Percentiles rank a stretch among this genome's conserved stretches.
phyloP scores from a whole-genome alignment of 306 rosid genomes.

The Fragaria vesca region DNA sequence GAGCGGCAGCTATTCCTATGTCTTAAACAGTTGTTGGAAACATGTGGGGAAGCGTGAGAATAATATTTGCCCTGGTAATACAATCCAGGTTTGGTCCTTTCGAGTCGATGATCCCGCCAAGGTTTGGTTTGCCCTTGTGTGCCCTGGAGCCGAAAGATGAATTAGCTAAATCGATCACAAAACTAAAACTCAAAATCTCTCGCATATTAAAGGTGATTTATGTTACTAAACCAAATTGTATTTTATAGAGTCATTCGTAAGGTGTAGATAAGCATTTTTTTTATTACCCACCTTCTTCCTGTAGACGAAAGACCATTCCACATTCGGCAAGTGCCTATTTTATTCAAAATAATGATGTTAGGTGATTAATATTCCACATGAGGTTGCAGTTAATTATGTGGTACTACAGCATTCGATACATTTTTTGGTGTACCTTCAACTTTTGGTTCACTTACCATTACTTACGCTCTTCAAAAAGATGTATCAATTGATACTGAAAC shows the following conservation, averaged over 20 bases:
- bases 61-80: background rate
- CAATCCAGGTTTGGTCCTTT: constrained; percentile 12
- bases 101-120: background rate
- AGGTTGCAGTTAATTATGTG: no score
- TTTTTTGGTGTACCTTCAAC: background rate
- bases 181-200: no score
- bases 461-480: background rate
- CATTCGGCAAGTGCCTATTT: no score
- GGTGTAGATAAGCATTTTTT: no score
- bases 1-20: background rate
- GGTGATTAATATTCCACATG: no score
- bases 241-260: no score
- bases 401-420: background rate
- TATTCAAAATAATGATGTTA: no score
- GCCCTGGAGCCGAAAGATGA: background rate
- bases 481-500: no score
- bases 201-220: no score
- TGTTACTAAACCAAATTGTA: background rate
- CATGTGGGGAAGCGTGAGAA: background rate
- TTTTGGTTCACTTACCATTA: background rate
- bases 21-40: constrained; percentile 5
- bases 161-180: no score
- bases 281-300: no score
- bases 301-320: no score
- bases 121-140: constrained; percentile 3